phyloP scores from a whole-genome alignment of 2,329 filamentous ascomycete genomes.

The Beauveria caledonica region DNA sequence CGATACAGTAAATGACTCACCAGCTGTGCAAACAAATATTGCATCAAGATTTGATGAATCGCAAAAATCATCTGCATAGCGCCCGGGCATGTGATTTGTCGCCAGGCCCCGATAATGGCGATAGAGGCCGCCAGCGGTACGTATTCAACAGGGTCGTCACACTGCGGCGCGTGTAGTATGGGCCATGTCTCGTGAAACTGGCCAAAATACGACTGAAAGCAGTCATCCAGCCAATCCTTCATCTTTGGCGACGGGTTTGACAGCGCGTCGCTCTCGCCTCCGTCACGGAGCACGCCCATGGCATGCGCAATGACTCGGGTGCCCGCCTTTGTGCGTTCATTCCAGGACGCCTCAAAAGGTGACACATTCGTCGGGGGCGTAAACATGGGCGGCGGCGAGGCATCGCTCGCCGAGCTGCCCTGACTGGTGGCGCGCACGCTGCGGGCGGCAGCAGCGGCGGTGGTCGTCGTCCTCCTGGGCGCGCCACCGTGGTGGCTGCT shows the following conservation, averaged over 20 bases:
- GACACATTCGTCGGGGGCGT: neutral
- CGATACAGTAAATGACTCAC: neutral
- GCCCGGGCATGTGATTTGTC: slow-evolving; percentile 19
- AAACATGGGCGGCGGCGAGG: neutral
- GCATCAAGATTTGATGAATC: slow-evolving; percentile 9
- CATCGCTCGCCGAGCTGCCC: neutral
- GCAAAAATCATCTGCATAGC: slow-evolving; percentile 6
- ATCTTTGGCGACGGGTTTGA: slow-evolving; percentile 10
- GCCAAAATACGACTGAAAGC: slow-evolving; percentile 27
- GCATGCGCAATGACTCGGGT: slow-evolving; percentile 6
- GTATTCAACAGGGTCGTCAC: slow-evolving; percentile 21
- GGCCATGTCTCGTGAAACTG: slow-evolving; percentile 34
- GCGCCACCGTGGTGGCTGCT: neutral
- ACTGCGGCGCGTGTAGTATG: slow-evolving; percentile 30
- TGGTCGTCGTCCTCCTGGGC: neutral
- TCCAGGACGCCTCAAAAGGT: neutral
- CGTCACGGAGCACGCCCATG: neutral
- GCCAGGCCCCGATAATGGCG: slow-evolving; percentile 32
- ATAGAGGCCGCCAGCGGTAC: slow-evolving; percentile 23
- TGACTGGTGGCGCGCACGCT: neutral
- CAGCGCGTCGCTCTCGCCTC: slow-evolving; percentile 1
- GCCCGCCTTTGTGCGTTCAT: slow-evolving; percentile 3
- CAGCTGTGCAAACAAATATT: slow-evolving; percentile 7
- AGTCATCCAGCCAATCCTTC: slow-evolving; percentile 17
- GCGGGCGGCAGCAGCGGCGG: neutral